These are phyloP conservation scores for Blastocystis sp. DNA, from an alignment of 352 stramenopile genomes.

Conservation along the genomic window DNA sequence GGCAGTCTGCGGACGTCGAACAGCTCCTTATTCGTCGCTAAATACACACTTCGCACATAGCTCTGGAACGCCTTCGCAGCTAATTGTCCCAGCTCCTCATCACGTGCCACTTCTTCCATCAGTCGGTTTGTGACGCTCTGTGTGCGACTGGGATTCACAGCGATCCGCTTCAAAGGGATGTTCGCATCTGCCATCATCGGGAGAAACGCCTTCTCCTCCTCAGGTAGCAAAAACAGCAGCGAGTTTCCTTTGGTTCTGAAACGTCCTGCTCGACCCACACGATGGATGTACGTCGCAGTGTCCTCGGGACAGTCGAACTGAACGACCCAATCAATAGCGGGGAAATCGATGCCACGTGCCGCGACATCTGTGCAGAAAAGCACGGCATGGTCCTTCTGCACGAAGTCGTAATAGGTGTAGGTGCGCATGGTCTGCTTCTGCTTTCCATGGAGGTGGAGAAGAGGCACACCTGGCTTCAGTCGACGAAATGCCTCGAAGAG, in stretches of 20 bases:
- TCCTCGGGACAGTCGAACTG: constrained; percentile 93
- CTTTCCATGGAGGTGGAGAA: constrained; percentile 95
- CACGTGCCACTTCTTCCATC: constrained; percentile 73
- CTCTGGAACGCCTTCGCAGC: constrained; percentile 95
- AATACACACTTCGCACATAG: constrained; percentile 88
- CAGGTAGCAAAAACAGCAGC: constrained; percentile 81
- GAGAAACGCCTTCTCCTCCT: constrained; percentile 80
- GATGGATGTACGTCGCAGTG: constrained; percentile 93
- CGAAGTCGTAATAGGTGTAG: constrained; percentile 97
- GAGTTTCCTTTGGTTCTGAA: constrained; percentile 79
- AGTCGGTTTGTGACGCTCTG: constrained; percentile 82
- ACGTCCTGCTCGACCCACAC: constrained; percentile 86
- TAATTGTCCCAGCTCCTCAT: constrained; percentile 85
- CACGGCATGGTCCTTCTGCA: constrained; percentile 71
- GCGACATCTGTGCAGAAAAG: constrained; percentile 97
- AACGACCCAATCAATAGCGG: constrained; percentile 94
- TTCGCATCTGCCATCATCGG: constrained; percentile 78
- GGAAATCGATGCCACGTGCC: constrained; percentile 93
- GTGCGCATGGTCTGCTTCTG: constrained; percentile 94
- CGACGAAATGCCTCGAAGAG: constrained; percentile 88
- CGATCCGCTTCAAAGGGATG: constrained; percentile 89
- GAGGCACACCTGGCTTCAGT: constrained; percentile 87
- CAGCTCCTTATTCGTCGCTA: constrained; percentile 87
- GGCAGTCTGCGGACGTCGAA: constrained; percentile 82
- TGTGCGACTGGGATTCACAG: constrained; percentile 90